These are phyloP conservation scores for Hexamita inflata DNA, from an alignment of 208 protist species.

Conservation along the genomic window DNA sequence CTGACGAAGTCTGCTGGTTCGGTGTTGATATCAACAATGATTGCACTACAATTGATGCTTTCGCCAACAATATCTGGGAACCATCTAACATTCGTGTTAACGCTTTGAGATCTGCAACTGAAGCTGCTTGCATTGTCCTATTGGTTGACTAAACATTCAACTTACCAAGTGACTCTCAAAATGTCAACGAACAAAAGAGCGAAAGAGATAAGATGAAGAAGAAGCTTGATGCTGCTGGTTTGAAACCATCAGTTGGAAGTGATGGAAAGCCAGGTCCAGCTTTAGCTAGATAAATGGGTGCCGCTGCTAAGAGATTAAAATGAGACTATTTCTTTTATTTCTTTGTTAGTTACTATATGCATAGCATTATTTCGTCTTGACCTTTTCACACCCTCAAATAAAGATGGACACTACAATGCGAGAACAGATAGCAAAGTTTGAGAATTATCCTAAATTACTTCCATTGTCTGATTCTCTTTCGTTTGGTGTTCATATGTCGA, in stretches of 20 bases:
- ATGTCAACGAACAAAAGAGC: slow-evolving; percentile 56
- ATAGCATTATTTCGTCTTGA: too few relatives aligned
- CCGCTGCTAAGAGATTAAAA: too few relatives aligned
- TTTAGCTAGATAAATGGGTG: too few relatives aligned
- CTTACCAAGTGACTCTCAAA: slow-evolving; percentile 44
- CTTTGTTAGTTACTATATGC: too few relatives aligned
- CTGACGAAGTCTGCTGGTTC: slow-evolving; percentile 64
- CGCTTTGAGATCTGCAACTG: slow-evolving; percentile 86
- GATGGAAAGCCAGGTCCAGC: too few relatives aligned
- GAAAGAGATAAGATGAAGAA: slow-evolving; percentile 10
- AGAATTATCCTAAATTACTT: too few relatives aligned
- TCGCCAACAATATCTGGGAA: slow-evolving; percentile 89
- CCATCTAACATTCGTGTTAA: slow-evolving; percentile 93
- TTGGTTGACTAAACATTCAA: slow-evolving; percentile 98
- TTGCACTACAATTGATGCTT: slow-evolving; percentile 78
- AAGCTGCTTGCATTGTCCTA: slow-evolving; percentile 95
- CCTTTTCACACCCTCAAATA: too few relatives aligned
- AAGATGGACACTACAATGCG: too few relatives aligned
- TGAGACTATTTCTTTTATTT: too few relatives aligned
- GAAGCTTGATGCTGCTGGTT: slow-evolving; percentile 3
- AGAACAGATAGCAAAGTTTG: too few relatives aligned
- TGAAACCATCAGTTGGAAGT: not conserved
- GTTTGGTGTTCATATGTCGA: too few relatives aligned
- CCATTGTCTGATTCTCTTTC: too few relatives aligned
- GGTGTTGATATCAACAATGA: slow-evolving; percentile 93